phyloP scores from a whole-genome alignment of 78 protist genomes.

The Planoprotostelium fungivorum region DNA sequence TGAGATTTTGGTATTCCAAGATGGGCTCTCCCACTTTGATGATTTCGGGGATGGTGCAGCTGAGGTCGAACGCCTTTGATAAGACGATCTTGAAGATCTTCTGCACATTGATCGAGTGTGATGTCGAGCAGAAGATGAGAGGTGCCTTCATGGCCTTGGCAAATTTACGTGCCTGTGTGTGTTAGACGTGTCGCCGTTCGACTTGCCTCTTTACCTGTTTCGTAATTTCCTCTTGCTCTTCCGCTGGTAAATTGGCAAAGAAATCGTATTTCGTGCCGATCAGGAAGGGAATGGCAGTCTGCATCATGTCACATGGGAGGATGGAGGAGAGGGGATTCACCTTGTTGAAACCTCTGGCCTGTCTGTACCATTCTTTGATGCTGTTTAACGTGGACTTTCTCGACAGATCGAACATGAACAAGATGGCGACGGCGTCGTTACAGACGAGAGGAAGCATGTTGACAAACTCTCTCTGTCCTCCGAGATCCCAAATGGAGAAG shows the following conservation, averaged over 20 bases:
- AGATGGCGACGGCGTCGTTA: constrained; percentile 93
- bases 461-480: constrained; percentile 92
- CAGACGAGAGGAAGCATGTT: constrained; percentile 96
- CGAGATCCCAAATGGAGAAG: constrained; percentile 96
- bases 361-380: constrained; percentile 93
- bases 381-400: constrained; percentile 83
- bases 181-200: not conserved
- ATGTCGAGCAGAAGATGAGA: constrained; percentile 87
- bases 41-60: constrained; percentile 64
- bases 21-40: constrained; percentile 83
- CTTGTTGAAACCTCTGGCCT: constrained; percentile 92
- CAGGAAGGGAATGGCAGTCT: constrained; percentile 86
- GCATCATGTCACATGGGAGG: not conserved
- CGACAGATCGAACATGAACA: constrained; percentile 96
- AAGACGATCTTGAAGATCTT: constrained; percentile 89
- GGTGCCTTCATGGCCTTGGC: constrained; percentile 96
- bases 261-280: constrained; percentile 93
- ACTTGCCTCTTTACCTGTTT: constrained; percentile 31
- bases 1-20: constrained; percentile 66
- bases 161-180: constrained; percentile 74
- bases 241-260: constrained; percentile 64
- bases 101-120: constrained; percentile 82
- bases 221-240: constrained; percentile 86
- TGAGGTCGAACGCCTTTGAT: constrained; percentile 80
- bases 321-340: not conserved